Conservation (phyloP, 768 basidiomycete species). For the Nevesoporus exiguus region DNA sequence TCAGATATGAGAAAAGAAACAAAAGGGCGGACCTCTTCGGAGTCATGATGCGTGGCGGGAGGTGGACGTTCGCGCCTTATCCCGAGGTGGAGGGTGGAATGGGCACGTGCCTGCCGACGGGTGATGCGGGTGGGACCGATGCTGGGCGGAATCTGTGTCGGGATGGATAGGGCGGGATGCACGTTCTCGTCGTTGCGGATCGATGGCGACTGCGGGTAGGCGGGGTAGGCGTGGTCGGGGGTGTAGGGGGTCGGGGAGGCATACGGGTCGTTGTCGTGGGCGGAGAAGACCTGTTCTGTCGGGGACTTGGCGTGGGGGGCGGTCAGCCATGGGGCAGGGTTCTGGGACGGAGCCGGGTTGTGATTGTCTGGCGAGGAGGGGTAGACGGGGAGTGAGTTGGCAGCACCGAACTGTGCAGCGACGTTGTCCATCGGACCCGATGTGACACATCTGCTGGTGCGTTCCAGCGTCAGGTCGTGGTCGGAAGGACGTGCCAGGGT, state of each 20-base stretch:
- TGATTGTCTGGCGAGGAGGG: conserved; percentile 30
- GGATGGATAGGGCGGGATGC: conserved; percentile 28
- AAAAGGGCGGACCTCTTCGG: conserved; percentile 25
- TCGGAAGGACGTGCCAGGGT: conserved; percentile 29
- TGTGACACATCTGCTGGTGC: conserved; percentile 34
- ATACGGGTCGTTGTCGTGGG: conserved; percentile 38
- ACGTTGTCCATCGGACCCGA: conserved; percentile 37
- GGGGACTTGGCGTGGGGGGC: conserved; percentile 4
- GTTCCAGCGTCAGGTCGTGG: conserved; percentile 26
- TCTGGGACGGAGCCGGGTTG: conserved; percentile 14
- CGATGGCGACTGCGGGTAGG: conserved; percentile 29
- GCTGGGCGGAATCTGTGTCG: conserved; percentile 45
- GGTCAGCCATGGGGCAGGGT: conserved; percentile 3
- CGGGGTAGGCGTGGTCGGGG: conserved; percentile 26
- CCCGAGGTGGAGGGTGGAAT: conserved; percentile 32
- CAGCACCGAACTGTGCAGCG: conserved; percentile 26
- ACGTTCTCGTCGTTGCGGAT: conserved; percentile 29
- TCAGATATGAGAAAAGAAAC: background rate
- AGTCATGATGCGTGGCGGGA: conserved; percentile 20
- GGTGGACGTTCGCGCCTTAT: conserved; percentile 30
- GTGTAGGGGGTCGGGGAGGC: conserved; percentile 24
- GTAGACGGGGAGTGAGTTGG: conserved; percentile 31
- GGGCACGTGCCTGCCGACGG: conserved; percentile 42
- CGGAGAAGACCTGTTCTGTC: conserved; percentile 34
- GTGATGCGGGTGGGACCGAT: conserved; percentile 52